Base-by-base conservation (phyloP, 2,329 filamentous ascomycete genomes). In the Ophiostoma ulmi region DNA sequence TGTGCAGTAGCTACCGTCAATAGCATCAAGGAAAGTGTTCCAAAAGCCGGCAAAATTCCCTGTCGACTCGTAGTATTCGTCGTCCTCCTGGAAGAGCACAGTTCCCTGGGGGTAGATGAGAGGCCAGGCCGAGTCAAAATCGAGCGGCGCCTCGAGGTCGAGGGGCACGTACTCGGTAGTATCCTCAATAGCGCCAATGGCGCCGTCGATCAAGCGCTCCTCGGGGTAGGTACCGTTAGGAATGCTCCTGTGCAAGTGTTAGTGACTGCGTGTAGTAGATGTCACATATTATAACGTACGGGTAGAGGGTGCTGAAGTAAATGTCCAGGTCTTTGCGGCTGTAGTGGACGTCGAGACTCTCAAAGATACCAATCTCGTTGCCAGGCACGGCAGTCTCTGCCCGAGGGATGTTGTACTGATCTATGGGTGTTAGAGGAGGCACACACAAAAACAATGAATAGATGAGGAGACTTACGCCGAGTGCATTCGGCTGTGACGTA, bases 1-100 rank as follows among this genome's bases (percentile, higher is more conserved):
- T 7, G 79, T 81, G 78, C 84, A 85, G 75, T 85, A 85, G 65
- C 80, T 82, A 1, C 82, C 82, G 74, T 84, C 82, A 7, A 84
- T 78, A 64, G 82, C 82, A 71, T 84, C 82, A 5, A 83, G 75
- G 75, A 84, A 82, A 31, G 80, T 83, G 48, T 65, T 68, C 68
- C 64, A 65, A 36, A 67, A 48, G 58, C 71, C 73, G 67, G 35
- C 75, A 36, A 64, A 64, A 5, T 38, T 11, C 1, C 14, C 35
- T 8, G 31, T 36, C 26, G 61, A 64, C 74, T 71, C 74, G 44
- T 77, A 78, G 70, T 71, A 76, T 67, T 77, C 74, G 67, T 78
- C 77, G 35, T 75, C 74, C 1, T 70, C 73, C 48, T 75, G 73
- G 71, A 72, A 75, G 26, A 75, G 71, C n/a, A 81, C 80, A 0